Conservation (phyloP, 139 green algal genomes). For the Gonium pectorale region DNA sequence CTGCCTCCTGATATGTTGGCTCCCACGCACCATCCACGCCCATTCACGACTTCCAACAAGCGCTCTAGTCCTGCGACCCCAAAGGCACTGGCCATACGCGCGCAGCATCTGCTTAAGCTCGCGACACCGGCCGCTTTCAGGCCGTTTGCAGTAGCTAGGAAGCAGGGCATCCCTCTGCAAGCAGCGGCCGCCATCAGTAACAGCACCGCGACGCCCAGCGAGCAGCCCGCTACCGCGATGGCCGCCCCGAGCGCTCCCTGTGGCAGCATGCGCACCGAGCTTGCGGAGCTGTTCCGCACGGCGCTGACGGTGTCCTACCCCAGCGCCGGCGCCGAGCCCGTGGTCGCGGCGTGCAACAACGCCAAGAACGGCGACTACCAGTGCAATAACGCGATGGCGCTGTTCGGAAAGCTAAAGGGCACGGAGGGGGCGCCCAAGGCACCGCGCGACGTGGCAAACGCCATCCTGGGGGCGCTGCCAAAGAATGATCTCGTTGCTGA, state of each 20-base stretch:
- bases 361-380: conserved; percentile 96
- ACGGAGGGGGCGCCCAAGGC: conserved; percentile 85
- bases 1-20: conserved; percentile 26
- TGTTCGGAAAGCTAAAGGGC: conserved; percentile 93
- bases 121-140: no score
- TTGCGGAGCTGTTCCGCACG: conserved; percentile 72
- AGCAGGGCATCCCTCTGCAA: no score
- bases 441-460: conserved; percentile 86
- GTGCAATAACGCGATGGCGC: conserved; percentile 97
- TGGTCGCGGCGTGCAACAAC: conserved; percentile 80
- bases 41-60: no score
- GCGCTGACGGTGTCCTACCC: conserved; percentile 82
- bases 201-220: background rate
- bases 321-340: conserved; percentile 48
- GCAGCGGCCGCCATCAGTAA: background rate
- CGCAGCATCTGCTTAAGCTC: no score
- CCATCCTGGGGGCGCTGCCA: conserved; percentile 84
- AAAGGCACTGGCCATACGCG: no score
- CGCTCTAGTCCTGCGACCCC: no score
- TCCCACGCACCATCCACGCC: conserved; percentile 19
- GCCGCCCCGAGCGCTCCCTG: conserved; percentile 15
- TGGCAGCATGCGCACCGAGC: conserved; percentile 56
- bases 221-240: background rate
- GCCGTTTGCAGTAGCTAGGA: no score
- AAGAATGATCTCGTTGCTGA: conserved; percentile 67